phyloP scores from a whole-genome alignment of 2,329 filamentous ascomycete species.

The Allantophomopsis lycopodina region DNA sequence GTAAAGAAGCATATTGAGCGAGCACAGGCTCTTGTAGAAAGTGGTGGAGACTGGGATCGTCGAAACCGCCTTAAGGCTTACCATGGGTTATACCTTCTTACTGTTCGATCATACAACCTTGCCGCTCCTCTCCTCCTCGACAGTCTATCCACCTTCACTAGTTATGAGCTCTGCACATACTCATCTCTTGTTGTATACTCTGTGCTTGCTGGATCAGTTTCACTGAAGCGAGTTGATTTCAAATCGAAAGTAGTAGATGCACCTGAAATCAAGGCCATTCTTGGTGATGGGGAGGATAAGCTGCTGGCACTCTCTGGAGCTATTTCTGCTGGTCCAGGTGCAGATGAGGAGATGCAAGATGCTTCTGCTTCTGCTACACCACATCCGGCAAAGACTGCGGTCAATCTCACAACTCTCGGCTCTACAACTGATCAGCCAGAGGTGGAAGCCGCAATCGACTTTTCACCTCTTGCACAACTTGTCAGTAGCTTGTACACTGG shows the following conservation, averaged over 20 bases:
- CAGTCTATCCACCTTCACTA: conserved; percentile 95
- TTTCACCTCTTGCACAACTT: conserved; percentile 73
- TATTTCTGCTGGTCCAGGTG: conserved; percentile 67
- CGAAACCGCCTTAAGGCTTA: conserved; percentile 98
- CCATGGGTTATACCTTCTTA: conserved; percentile 86
- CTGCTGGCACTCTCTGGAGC: conserved; percentile 69
- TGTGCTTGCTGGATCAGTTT: conserved; percentile 85
- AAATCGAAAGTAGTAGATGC: conserved; percentile 98
- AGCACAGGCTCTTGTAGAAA: conserved; percentile 80
- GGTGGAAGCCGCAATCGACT: conserved; percentile 73
- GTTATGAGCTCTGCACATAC: conserved; percentile 96
- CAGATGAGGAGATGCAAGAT: conserved; percentile 65
- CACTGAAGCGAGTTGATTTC: conserved; percentile 94
- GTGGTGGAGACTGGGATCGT: conserved; percentile 95
- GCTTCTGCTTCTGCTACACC: conserved; percentile 37
- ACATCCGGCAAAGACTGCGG: conserved; percentile 46
- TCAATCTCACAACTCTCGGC: conserved; percentile 81
- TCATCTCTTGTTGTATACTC: conserved; percentile 90
- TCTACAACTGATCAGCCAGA: conserved; percentile 54
- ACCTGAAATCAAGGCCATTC: conserved; percentile 93
- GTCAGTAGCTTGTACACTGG: conserved; percentile 88
- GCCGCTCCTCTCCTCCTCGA: conserved; percentile 90
- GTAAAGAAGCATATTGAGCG: conserved; percentile 92
- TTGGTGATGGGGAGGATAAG: conserved; percentile 82
- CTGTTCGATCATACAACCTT: conserved; percentile 77